Base-by-base conservation (phyloP, 2,329 filamentous ascomycete species). In the Ophiocordyceps unilateralis region DNA sequence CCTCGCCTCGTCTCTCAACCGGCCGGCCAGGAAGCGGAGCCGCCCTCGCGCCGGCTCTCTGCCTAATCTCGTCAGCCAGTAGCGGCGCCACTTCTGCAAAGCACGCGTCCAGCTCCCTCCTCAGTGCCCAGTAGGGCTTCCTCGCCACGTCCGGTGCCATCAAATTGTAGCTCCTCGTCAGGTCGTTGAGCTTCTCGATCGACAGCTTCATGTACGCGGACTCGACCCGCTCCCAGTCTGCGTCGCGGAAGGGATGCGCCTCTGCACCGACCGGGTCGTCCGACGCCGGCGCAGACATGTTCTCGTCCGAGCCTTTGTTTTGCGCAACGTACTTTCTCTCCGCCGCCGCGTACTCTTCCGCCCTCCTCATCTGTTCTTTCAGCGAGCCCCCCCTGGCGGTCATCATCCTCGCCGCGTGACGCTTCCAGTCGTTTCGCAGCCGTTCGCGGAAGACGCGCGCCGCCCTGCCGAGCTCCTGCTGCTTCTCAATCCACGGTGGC, bases 401-500 rank as follows among this genome's bases (percentile, higher is more conserved):
- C 50, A 96, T 93, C 51, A 78, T 72, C 41, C 84, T 68, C 1
- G 85, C 79, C 5, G 83, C 85, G 59, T 93, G 84, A 30, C 87
- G 72, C 56, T 75, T 78, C 89, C 89, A 96, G 51, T 93, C 86
- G 36, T 70, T 75, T 30, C 88, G 69, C 47, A 96, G 56, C n/a
- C 85, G 68, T 2, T 68, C 63, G 2, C 91, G 74, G 55, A 98
- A 95, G 1, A 70, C 68, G 12, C 68, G 71, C 1, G 79, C 72
- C 0, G 83, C 73, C 46, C 75, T 77, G 11, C 78, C 71, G 6
- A 96, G 66, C 53, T 95, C 87, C 57, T 96, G 89, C 59, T 98
- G 91, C 63, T 95, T 96, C 62, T 98, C 91, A 46, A 98, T 96
- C 91, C 91, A 98, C 0, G 89, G 89, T 1, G 91, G 91, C 1